Percentiles rank a stretch among this genome's conserved stretches.
Evolutionary conservation across 2,329 filamentous ascomycete genomes (phyloP).

Genomic region (Fusarium tanahbumbuense): DNA sequence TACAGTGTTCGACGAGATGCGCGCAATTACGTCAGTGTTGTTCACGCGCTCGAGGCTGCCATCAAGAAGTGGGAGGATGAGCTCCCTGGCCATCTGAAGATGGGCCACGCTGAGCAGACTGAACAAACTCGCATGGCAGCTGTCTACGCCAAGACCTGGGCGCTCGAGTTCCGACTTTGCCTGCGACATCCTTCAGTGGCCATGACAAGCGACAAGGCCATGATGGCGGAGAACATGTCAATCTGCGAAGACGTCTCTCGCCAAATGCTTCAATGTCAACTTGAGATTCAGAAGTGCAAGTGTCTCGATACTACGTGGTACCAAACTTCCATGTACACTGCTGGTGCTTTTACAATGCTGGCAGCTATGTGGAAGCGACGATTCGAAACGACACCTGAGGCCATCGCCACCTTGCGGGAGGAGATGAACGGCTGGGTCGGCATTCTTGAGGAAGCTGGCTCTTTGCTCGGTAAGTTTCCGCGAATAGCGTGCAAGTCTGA

Average conservation of each 20-base stretch:
- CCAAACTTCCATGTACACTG: slow-evolving; percentile 76
- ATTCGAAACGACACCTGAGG: slow-evolving; percentile 66
- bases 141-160: slow-evolving; percentile 65
- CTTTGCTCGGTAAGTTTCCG: slow-evolving; percentile 69
- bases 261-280: slow-evolving; percentile 71
- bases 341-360: slow-evolving; percentile 78
- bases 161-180: slow-evolving; percentile 68
- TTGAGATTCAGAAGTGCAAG: slow-evolving; percentile 70
- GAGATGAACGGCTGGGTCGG: slow-evolving; percentile 78
- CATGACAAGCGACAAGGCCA: slow-evolving; percentile 63
- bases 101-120: slow-evolving; percentile 56
- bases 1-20: slow-evolving; percentile 75
- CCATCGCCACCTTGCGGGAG: slow-evolving; percentile 68
- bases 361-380: slow-evolving; percentile 76
- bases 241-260: slow-evolving; percentile 75
- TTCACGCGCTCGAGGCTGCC: slow-evolving; percentile 74
- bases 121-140: slow-evolving; percentile 63
- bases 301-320: slow-evolving; percentile 84
- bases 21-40: slow-evolving; percentile 70
- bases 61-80: slow-evolving; percentile 71
- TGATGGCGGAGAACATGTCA: slow-evolving; percentile 71
- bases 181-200: slow-evolving; percentile 72
- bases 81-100: slow-evolving; percentile 70
- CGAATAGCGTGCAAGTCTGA: neutral
- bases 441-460: slow-evolving; percentile 74